Conservation (phyloP, 768 basidiomycete species). For the Pilatotrama ljubarskyi region DNA sequence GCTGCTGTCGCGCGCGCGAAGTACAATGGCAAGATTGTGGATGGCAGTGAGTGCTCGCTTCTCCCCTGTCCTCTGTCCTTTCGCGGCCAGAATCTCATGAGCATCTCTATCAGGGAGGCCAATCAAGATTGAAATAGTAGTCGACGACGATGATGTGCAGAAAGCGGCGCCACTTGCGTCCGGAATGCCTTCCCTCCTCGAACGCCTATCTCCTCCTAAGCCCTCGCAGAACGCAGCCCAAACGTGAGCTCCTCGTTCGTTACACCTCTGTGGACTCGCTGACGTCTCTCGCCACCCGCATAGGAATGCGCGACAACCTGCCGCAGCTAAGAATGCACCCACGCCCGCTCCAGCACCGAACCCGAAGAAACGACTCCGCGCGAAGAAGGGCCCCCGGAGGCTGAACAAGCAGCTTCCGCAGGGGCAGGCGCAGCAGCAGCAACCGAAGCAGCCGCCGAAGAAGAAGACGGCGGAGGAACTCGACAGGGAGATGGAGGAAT, state of each 20-base stretch:
- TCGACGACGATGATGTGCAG: constrained; percentile 41
- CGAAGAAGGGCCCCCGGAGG: constrained; percentile 75
- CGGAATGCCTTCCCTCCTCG: constrained; percentile 39
- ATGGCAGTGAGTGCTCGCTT: constrained; percentile 45
- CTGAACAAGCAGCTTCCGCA: constrained; percentile 51
- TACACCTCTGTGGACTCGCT: neutral
- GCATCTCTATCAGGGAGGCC: constrained; percentile 51
- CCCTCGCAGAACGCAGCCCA: constrained; percentile 19
- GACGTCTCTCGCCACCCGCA: neutral
- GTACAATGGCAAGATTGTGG: constrained; percentile 77
- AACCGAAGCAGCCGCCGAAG: constrained; percentile 27
- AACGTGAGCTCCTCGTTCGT: neutral
- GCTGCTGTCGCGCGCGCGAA: constrained; percentile 63
- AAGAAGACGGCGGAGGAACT: constrained; percentile 53
- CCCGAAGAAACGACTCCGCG: constrained; percentile 34
- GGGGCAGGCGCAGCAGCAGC: constrained; percentile 31
- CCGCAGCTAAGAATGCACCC: constrained; percentile 2
- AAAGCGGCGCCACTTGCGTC: constrained; percentile 28
- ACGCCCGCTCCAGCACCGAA: constrained; percentile 2
- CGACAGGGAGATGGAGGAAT: constrained; percentile 82
- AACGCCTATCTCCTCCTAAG: constrained; percentile 29
- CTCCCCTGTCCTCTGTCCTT: neutral
- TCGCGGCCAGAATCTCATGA: neutral
- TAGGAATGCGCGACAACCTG: neutral
- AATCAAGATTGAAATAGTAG: constrained; percentile 64